These are phyloP conservation scores for Tetrahymena borealis DNA, from an alignment of 73 alveolate genomes.

Conservation along the genomic window DNA sequence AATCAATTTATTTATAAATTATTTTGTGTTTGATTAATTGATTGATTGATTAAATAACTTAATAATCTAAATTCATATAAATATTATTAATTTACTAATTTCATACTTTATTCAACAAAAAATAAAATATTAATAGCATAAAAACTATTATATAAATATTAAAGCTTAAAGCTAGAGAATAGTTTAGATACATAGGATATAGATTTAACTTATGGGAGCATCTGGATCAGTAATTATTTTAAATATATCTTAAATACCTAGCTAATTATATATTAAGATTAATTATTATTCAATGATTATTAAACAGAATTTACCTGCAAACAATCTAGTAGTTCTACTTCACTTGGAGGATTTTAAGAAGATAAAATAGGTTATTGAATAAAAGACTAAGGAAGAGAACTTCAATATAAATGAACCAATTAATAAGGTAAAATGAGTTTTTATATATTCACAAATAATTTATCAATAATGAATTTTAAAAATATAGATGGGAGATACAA, in stretches of 20 bases:
- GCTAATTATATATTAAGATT: background rate
- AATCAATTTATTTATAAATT: too few species aligned
- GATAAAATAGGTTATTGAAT: background rate
- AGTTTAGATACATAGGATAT: too few species aligned
- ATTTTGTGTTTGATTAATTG: too few species aligned
- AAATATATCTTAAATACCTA: too few species aligned
- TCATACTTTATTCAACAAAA: too few species aligned
- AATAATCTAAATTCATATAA: too few species aligned
- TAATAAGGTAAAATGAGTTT: background rate
- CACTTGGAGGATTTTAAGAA: background rate
- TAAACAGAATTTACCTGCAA: background rate
- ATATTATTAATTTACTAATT: too few species aligned
- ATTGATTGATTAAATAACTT: too few species aligned
- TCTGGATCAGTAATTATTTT: background rate
- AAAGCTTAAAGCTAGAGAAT: too few species aligned
- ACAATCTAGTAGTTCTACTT: background rate
- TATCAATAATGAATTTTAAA: background rate
- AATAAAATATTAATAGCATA: too few species aligned
- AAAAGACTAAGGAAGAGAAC: background rate
- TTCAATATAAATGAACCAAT: background rate
- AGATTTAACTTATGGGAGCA: background rate
- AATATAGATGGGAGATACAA: background rate
- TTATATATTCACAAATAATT: background rate
- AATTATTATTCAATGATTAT: background rate
- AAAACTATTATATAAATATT: too few species aligned